phyloP scores from a whole-genome alignment of 1,139 yeast species.

The Casaregolazyma suthepensis region DNA sequence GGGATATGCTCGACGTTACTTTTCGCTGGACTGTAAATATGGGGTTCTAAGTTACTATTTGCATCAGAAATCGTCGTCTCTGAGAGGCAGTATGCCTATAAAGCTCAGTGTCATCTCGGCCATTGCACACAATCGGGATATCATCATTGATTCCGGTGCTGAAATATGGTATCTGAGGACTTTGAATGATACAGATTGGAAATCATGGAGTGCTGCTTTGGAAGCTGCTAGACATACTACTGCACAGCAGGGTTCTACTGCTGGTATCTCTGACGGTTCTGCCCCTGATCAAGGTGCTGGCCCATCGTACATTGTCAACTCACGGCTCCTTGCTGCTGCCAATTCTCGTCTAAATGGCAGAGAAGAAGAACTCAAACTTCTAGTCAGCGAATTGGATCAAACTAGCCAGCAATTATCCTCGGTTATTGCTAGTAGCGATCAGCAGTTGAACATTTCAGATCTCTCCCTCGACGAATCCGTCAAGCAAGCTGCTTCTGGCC shows the following conservation, averaged over 20 bases:
- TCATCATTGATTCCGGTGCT: constrained; percentile 89
- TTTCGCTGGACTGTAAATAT: constrained; percentile 71
- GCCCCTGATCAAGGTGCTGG: not conserved
- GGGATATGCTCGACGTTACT: constrained; percentile 81
- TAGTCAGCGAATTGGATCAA: constrained; percentile 1
- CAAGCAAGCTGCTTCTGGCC: not conserved
- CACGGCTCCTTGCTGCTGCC: constrained; percentile 7
- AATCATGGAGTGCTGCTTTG: constrained; percentile 48
- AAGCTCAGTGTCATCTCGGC: constrained; percentile 77
- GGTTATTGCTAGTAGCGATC: not conserved
- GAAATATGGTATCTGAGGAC: constrained; percentile 91
- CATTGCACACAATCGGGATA: constrained; percentile 56
- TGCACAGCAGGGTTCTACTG: not conserved
- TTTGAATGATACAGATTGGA: constrained; percentile 56
- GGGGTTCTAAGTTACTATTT: constrained; percentile 80
- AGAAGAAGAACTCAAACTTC: not conserved
- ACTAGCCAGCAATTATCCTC: not conserved
- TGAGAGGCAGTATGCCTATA: constrained; percentile 91
- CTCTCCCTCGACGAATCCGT: constrained; percentile 10
- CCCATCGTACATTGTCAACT: not conserved
- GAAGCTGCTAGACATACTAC: constrained; percentile 6
- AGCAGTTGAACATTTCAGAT: constrained; percentile 9
- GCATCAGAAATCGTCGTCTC: constrained; percentile 59
- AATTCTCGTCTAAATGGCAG: constrained; percentile 6
- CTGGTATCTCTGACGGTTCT: not conserved